Percentiles rank a stretch among this genome's conserved stretches.
phyloP scores from a whole-genome alignment of 441 rosid species.

The Capsella rubella region DNA sequence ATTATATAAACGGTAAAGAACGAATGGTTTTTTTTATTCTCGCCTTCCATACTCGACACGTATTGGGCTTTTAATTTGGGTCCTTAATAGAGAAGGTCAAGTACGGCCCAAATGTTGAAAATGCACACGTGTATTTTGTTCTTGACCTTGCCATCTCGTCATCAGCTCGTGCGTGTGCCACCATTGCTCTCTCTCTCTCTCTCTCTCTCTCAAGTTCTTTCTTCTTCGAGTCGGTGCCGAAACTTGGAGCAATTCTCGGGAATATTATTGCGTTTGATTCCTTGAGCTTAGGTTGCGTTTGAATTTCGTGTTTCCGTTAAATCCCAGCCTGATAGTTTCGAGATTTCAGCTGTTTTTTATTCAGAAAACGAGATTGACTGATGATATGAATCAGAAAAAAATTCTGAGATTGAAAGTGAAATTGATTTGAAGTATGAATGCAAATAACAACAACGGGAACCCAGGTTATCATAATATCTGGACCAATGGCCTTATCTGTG shows the following conservation, averaged over 20 bases:
- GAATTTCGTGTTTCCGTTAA: background rate
- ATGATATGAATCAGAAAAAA: background rate
- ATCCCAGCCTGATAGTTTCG: background rate
- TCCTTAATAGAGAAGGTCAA: background rate
- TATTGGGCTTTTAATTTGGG: slow-evolving; percentile 14
- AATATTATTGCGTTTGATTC: background rate
- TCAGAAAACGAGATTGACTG: slow-evolving; percentile 13
- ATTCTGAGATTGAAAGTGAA: background rate
- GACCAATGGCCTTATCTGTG: slow-evolving; percentile 63
- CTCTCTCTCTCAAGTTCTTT: background rate
- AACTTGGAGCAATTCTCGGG: background rate
- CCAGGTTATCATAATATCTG: slow-evolving; percentile 48
- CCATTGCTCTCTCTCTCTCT: slow-evolving; percentile 1
- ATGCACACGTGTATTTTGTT: slow-evolving; percentile 23
- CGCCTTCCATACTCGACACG: background rate
- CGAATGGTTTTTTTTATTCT: too few relatives aligned
- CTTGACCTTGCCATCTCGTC: background rate
- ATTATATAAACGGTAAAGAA: too few relatives aligned
- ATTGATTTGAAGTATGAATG: slow-evolving; percentile 28
- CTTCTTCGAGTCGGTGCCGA: slow-evolving; percentile 16
- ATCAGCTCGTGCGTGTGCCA: slow-evolving; percentile 6
- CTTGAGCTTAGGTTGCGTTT: background rate
- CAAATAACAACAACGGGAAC: slow-evolving; percentile 16
- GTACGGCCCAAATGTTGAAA: background rate
- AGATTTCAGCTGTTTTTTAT: slow-evolving; percentile 2